These are phyloP conservation scores for Spizellomyces sp. DNA, from an alignment of 192 early-diverging fungal genomes.

Conservation along the genomic window DNA sequence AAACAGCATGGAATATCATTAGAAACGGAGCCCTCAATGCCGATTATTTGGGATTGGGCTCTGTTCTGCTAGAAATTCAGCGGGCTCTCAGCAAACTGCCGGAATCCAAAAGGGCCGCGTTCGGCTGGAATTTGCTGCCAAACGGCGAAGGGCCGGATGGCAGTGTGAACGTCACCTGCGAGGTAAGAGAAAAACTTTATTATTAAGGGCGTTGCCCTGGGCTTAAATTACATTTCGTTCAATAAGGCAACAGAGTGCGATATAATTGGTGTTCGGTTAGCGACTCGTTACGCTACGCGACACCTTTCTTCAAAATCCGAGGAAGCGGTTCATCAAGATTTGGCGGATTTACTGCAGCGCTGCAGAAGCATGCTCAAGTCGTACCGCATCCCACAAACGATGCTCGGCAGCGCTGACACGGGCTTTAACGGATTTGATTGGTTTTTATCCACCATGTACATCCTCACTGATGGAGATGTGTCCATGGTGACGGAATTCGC, in stretches of 20 bases:
- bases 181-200: no score
- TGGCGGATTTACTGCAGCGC: slow-evolving; percentile 14
- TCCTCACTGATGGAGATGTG: slow-evolving; percentile 29
- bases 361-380: neutral
- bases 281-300: slow-evolving; percentile 34
- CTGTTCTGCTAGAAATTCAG: slow-evolving; percentile 3
- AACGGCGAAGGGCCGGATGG: no score
- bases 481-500: slow-evolving; percentile 21
- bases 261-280: slow-evolving; percentile 6
- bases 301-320: slow-evolving; percentile 9
- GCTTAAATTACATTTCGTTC: no score
- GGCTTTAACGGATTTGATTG: slow-evolving; percentile 43
- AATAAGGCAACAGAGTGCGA: no score
- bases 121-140: slow-evolving; percentile 7
- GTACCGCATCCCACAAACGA: slow-evolving; percentile 10
- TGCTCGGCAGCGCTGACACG: neutral
- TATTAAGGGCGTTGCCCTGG: no score
- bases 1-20: no score
- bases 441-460: slow-evolving; percentile 48
- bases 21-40: no score
- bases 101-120: neutral
- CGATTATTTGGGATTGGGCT: no score
- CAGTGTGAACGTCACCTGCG: no score
- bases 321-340: slow-evolving; percentile 4
- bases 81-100: neutral